Conservation (phyloP, 345 rosid genomes). For the Rhizophora mangle region DNA sequence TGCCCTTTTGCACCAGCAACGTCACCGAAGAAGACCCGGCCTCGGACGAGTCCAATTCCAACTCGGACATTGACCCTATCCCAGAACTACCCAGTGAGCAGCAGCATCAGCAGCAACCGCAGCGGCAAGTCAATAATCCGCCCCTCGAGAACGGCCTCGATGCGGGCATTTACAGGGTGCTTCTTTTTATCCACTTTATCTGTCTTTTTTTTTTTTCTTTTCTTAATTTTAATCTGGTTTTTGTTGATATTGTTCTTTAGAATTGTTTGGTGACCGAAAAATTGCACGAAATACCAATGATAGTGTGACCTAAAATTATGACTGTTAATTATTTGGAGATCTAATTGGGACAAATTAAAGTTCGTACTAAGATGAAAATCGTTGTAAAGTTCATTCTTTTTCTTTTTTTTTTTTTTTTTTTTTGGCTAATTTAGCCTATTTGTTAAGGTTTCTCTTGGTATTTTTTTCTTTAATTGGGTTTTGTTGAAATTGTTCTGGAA, state of each 20-base stretch:
- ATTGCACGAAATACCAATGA: no score
- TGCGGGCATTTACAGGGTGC: slow-evolving; percentile 70
- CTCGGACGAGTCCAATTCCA: slow-evolving; percentile 32
- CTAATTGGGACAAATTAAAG: no score
- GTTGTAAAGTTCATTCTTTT: no score
- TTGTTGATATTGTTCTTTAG: neutral
- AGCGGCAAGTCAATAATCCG: slow-evolving; percentile 40
- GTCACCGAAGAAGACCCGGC: slow-evolving; percentile 26
- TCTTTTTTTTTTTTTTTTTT: no score
- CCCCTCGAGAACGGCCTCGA: slow-evolving; percentile 78
- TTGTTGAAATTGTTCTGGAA: neutral
- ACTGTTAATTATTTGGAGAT: no score
- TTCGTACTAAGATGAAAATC: no score
- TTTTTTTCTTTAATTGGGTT: neutral
- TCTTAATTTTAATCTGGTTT: neutral
- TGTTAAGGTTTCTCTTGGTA: no score
- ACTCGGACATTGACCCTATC: slow-evolving; percentile 37
- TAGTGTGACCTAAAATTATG: no score
- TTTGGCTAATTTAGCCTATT: no score
- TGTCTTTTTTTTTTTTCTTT: neutral
- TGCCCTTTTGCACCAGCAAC: slow-evolving; percentile 43
- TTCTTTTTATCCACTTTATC: neutral
- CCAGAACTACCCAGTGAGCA: slow-evolving; percentile 17
- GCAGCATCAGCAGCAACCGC: slow-evolving; percentile 17
- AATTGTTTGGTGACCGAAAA: no score